Conservation (phyloP, 1,284 basidiomycete genomes). For the Cryptococcus neoformans region DNA sequence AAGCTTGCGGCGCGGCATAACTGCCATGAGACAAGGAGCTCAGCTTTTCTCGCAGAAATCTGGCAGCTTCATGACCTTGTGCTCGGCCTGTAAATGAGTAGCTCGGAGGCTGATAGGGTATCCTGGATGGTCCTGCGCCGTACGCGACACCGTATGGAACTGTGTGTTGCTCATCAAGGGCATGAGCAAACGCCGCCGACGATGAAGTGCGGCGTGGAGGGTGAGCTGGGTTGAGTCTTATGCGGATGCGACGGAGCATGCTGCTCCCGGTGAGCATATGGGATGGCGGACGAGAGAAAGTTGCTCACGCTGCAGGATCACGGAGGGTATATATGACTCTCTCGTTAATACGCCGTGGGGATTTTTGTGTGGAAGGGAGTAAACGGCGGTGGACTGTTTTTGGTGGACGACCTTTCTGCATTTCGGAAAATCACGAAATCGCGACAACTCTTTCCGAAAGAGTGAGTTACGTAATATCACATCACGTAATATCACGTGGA, state of each 20-base stretch:
- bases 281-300: too few species aligned
- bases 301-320: too few species aligned
- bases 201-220: conserved; percentile 4
- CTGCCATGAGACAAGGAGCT: not conserved
- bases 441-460: not conserved
- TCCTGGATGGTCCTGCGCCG: conserved; percentile 36
- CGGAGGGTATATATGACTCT: too few species aligned
- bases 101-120: conserved; percentile 25
- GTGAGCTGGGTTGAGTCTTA: conserved; percentile 8
- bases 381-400: too few species aligned
- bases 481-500: too few species aligned
- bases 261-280: not conserved
- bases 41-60: not conserved
- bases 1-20: conserved; percentile 1
- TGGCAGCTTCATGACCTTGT: not conserved
- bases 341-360: too few species aligned
- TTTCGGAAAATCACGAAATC: not conserved
- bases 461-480: not conserved
- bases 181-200: conserved; percentile 5
- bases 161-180: conserved; percentile 1
- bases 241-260: conserved; percentile 18
- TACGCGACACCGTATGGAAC: conserved; percentile 30
- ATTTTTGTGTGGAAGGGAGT: too few species aligned
- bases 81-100: too few species aligned
- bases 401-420: not conserved